These are phyloP conservation scores for Elongisporangium senticosum DNA, from an alignment of 352 stramenopile genomes.

Conservation along the genomic window DNA sequence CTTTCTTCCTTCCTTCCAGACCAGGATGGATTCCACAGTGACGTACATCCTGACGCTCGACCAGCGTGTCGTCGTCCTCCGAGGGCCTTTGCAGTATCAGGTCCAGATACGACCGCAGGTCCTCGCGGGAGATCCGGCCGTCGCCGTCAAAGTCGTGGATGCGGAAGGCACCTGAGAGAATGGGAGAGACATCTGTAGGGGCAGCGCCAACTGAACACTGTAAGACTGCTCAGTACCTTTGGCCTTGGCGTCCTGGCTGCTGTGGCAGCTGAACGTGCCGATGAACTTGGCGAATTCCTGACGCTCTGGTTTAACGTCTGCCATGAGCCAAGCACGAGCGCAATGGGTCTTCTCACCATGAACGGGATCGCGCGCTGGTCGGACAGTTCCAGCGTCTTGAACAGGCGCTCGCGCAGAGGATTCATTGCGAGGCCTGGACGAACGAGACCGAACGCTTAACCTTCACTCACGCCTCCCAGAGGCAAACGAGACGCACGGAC, in stretches of 20 bases:
- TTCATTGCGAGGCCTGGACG: slow-evolving; percentile 28
- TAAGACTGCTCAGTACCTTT: slow-evolving; percentile 18
- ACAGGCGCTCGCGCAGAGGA: slow-evolving; percentile 37
- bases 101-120: slow-evolving; percentile 41
- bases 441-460: not conserved
- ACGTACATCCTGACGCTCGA: slow-evolving; percentile 26
- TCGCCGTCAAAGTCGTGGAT: slow-evolving; percentile 73
- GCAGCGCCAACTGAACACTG: not conserved
- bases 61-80: slow-evolving; percentile 18
- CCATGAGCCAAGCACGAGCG: slow-evolving; percentile 2
- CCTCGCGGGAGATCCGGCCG: slow-evolving; percentile 53
- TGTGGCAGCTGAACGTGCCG: slow-evolving; percentile 55
- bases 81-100: slow-evolving; percentile 28
- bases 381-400: slow-evolving; percentile 39
- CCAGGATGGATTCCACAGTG: not conserved
- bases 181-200: not conserved
- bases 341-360: slow-evolving; percentile 13
- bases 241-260: slow-evolving; percentile 38
- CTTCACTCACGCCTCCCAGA: not conserved
- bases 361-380: slow-evolving; percentile 26
- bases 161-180: slow-evolving; percentile 42
- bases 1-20: not conserved
- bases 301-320: not conserved
- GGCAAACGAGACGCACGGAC: slow-evolving; percentile 1
- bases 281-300: slow-evolving; percentile 58